These are phyloP conservation scores for Tuctoria greenei DNA, from an alignment of 176 grass and related monocot genomes.

Conservation along the genomic window DNA sequence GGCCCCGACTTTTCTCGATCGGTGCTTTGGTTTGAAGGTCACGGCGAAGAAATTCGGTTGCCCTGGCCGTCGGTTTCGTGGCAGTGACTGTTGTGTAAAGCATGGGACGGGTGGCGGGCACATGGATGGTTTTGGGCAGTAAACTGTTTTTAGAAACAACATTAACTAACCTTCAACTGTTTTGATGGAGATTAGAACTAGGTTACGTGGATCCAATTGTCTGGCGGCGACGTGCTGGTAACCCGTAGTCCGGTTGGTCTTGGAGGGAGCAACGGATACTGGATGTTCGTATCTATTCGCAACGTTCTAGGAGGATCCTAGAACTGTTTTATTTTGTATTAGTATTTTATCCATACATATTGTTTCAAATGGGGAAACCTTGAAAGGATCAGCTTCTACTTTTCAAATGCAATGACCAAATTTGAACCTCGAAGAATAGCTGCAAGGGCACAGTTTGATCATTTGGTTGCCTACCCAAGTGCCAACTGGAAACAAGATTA, in stretches of 20 bases:
- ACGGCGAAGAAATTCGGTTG: conserved; percentile 24
- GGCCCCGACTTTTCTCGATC: not conserved
- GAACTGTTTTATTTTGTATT: too few species aligned
- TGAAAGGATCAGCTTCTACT: too few species aligned
- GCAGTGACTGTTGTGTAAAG: conserved; percentile 44
- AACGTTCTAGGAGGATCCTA: not conserved
- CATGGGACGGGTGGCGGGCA: conserved; percentile 26
- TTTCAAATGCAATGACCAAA: too few species aligned
- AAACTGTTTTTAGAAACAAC: not conserved
- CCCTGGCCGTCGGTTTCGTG: not conserved
- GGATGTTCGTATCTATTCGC: not conserved
- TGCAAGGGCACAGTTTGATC: too few species aligned
- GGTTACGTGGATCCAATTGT: conserved; percentile 14
- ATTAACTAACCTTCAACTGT: not conserved
- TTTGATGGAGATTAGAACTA: not conserved
- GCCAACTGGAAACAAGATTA: too few species aligned
- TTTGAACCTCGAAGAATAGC: too few species aligned
- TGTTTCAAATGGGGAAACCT: too few species aligned
- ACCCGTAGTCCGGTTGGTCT: not conserved
- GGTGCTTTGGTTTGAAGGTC: conserved; percentile 51
- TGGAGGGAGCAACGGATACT: too few species aligned
- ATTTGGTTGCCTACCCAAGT: too few species aligned
- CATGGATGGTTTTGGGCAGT: not conserved
- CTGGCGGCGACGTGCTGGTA: not conserved
- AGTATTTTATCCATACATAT: too few species aligned